Base-by-base conservation (phyloP, 2,329 filamentous ascomycete genomes). In the Onygenales sp. region DNA sequence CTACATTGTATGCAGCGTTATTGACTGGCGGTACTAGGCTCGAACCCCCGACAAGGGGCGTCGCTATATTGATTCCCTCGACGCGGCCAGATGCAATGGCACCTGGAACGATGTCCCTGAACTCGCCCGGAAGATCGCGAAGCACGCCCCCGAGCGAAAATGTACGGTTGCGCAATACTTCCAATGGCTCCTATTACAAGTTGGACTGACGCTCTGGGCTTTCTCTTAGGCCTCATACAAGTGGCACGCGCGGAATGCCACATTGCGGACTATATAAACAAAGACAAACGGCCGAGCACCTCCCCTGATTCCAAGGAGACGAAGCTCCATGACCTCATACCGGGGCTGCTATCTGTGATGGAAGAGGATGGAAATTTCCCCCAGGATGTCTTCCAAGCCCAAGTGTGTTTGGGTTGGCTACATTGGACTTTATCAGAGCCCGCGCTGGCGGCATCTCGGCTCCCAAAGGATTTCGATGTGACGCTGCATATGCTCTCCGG, bases 51-150 rank as follows among this genome's bases (percentile, higher is more conserved):
- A 80, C 60, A 98, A 98, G 76, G 91, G 85, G 58, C 80, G 80
- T 61, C 82, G 85, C 67, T 97, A 97, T 72, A 80, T 95, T 61
- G 79, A 81, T 67, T 82, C 84, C 71, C 82, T 98, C 65, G 89
- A 97, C 69, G 80, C 85, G 61, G 90, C 89, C 60, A 86, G 93
- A 65, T 95, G 89, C 71, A 84, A 92, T 64, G 90, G 87, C 51
- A 85, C 84, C 69, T 98, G 93, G 93, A 78, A 83, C 60, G 83
- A 87, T 33, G 80, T 97, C 33, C 88, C 89, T 31, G 92, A 97
- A 73, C 80, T 95, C 58, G 85, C 93, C 63, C 84, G 92, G 68
- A 98, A 98, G 73, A 81, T 97, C 64, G 87, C 86, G 65, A 97
- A 98, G 72, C 92, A 98, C 79, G 88, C 90, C 62, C 86, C 90